These are phyloP conservation scores for Trapa incisa DNA, from an alignment of 345 rosid genomes.

Conservation along the genomic window DNA sequence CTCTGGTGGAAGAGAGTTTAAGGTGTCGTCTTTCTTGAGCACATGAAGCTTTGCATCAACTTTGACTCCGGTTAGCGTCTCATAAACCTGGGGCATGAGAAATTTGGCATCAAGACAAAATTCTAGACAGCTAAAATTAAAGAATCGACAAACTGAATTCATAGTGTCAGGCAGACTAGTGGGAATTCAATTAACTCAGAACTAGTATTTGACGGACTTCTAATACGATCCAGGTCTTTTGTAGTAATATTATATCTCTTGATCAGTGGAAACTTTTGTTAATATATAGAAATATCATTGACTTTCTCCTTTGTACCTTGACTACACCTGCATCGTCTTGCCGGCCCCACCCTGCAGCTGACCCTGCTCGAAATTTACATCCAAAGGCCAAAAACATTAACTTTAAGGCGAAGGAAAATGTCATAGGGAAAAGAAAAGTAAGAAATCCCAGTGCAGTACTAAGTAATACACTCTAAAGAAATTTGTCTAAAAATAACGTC, in stretches of 20 bases:
- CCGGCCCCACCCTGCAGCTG: slow-evolving; percentile 96
- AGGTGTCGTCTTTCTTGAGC: slow-evolving; percentile 48
- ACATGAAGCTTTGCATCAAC: slow-evolving; percentile 77
- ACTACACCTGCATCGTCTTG: slow-evolving; percentile 93
- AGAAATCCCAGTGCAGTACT: neutral
- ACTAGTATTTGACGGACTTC: too few relatives aligned
- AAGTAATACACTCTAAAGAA: neutral
- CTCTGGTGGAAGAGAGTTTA: slow-evolving; percentile 72
- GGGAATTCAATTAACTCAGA: too few relatives aligned
- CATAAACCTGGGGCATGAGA: slow-evolving; percentile 54
- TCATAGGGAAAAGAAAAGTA: neutral
- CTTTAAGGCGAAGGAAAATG: neutral
- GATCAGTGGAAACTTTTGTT: neutral
- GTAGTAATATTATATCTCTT: neutral
- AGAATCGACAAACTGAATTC: too few relatives aligned
- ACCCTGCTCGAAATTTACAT: slow-evolving; percentile 36
- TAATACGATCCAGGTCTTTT: neutral
- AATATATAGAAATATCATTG: neutral
- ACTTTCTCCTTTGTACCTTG: slow-evolving; percentile 36
- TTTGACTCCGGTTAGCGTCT: slow-evolving; percentile 61
- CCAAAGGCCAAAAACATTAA: neutral
- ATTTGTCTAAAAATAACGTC: neutral
- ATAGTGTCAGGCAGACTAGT: too few relatives aligned
- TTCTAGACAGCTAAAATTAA: neutral
- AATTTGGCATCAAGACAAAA: slow-evolving; percentile 2